Conservation (phyloP, 768 basidiomycete genomes). For the Auricularia auricula-judae region DNA sequence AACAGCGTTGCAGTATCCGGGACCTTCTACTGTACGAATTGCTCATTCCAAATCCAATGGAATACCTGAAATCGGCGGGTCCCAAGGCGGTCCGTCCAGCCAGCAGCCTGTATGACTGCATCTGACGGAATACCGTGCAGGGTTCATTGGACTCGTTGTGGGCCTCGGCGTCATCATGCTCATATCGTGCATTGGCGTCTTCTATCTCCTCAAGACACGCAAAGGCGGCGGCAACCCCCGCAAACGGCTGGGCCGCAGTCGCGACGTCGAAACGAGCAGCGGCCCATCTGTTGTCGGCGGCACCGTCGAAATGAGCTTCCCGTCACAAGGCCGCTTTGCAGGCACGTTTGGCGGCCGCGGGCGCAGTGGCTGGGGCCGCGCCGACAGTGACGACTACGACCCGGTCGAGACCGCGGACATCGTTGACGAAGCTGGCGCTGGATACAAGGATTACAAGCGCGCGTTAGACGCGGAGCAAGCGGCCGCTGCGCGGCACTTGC, state of each 20-base stretch:
- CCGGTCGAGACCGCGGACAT: neutral
- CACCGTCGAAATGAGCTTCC: neutral
- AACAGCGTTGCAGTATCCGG: neutral
- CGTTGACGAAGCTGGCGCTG: neutral
- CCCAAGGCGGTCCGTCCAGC: conserved; percentile 31
- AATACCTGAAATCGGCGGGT: conserved; percentile 39
- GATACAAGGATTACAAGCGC: neutral
- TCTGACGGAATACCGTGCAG: conserved; percentile 18
- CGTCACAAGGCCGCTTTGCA: neutral
- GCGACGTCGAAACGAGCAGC: neutral
- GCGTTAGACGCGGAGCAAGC: neutral
- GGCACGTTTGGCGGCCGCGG: neutral
- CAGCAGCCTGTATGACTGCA: neutral
- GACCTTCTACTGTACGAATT: neutral
- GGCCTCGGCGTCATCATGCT: conserved; percentile 43
- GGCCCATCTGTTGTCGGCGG: neutral
- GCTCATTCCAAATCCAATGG: conserved; percentile 12
- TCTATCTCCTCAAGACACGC: conserved; percentile 44
- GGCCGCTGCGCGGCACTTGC: neutral
- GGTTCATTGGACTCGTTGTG: conserved; percentile 53
- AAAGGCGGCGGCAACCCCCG: conserved; percentile 20
- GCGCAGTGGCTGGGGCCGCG: neutral
- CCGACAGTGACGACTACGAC: neutral
- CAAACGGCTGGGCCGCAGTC: neutral
- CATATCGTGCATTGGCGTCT: conserved; percentile 39